These are phyloP conservation scores for Colletotrichum tropicicola DNA, from an alignment of 2,329 filamentous ascomycete species.

Conservation along the genomic window DNA sequence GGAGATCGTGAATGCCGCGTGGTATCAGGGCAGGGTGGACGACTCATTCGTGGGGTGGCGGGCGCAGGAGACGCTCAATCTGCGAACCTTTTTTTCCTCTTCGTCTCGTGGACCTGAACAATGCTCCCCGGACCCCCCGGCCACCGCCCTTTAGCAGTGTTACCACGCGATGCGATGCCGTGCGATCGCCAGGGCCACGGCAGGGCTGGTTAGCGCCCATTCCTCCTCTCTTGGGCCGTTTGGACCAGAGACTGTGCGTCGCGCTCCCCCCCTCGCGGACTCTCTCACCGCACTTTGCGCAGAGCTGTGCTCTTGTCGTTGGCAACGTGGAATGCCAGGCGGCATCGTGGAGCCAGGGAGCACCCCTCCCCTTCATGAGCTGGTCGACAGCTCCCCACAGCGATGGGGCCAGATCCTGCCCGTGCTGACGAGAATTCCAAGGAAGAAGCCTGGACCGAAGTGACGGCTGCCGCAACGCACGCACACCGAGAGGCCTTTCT, in stretches of 20 bases:
- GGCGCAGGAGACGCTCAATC: not conserved
- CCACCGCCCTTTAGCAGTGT: conserved; percentile 5
- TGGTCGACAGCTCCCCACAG: not conserved
- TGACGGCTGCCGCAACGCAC: not conserved
- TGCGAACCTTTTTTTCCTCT: not conserved
- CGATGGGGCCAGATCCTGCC: conserved; percentile 2
- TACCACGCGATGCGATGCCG: conserved; percentile 13
- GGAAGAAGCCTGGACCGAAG: conserved; percentile 1
- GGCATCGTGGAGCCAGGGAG: conserved; percentile 8
- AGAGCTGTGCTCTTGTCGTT: not conserved
- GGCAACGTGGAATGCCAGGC: not conserved
- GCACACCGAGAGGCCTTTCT: not conserved
- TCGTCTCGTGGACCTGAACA: not conserved
- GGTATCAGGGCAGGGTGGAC: not conserved
- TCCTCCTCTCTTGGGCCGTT: not conserved
- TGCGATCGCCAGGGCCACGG: conserved; percentile 10
- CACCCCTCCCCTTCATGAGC: not conserved
- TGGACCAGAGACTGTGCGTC: not conserved
- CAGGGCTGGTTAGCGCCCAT: conserved; percentile 22
- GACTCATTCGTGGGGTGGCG: not conserved
- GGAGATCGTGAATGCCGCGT: conserved; percentile 3
- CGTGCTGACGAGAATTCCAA: not conserved
- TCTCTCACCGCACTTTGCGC: conserved; percentile 26
- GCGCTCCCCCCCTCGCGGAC: not conserved
- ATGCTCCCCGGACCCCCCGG: not conserved